Evolutionary conservation across 2,329 filamentous ascomycete species (phyloP).

Genomic region (Eutypella sp.): DNA sequence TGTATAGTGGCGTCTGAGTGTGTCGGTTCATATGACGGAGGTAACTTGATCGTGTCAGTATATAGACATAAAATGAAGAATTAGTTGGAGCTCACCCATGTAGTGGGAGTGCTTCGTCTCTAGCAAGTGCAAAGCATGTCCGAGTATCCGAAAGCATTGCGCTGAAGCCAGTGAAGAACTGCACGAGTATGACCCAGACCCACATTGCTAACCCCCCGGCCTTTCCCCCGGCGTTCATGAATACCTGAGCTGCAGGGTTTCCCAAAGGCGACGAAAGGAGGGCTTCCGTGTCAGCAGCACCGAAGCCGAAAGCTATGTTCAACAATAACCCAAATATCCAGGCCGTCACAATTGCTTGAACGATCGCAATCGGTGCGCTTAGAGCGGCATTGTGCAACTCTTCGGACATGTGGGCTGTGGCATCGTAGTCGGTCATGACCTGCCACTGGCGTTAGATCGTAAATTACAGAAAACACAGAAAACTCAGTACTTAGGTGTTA

Average conservation of each 20-base stretch:
- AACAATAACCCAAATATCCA: constrained; percentile 57
- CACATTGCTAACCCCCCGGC: constrained; percentile 56
- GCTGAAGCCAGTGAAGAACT: constrained; percentile 60
- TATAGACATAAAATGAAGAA: neutral
- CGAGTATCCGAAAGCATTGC: constrained; percentile 60
- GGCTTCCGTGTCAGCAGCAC: constrained; percentile 50
- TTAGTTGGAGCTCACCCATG: constrained; percentile 38
- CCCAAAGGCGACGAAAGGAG: constrained; percentile 55
- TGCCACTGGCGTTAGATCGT: neutral
- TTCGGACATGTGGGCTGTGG: constrained; percentile 64
- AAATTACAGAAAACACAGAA: neutral
- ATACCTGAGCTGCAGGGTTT: constrained; percentile 54
- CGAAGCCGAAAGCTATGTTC: constrained; percentile 60
- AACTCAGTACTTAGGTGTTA: neutral
- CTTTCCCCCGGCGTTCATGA: constrained; percentile 55
- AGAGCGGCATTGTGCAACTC: constrained; percentile 61
- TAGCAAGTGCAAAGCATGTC: constrained; percentile 58
- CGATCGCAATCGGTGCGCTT: constrained; percentile 55
- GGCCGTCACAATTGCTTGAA: constrained; percentile 53
- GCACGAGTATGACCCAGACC: constrained; percentile 57
- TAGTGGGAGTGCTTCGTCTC: constrained; percentile 57
- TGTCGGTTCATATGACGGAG: constrained; percentile 40
- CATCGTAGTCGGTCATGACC: constrained; percentile 66
- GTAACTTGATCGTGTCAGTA: neutral
- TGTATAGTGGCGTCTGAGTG: constrained; percentile 56